Base-by-base conservation (phyloP, 2,329 filamentous ascomycete species). In the Periglandula ipomoeae region DNA sequence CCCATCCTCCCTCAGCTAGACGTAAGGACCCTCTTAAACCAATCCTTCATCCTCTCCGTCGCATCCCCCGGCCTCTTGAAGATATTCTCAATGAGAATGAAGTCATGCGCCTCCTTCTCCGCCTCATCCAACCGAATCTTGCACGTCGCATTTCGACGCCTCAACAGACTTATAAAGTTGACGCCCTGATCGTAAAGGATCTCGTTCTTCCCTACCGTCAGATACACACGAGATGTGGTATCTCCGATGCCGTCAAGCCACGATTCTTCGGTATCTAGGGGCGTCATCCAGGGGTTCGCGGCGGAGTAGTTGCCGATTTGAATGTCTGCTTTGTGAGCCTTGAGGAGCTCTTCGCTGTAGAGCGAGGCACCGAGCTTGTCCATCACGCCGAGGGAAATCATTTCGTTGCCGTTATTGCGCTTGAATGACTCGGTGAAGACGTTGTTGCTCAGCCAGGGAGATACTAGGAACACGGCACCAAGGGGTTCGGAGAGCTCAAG, bases 161-260 rank as follows among this genome's bases (percentile, higher is more conserved):
- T 51, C 15, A 67, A 44, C 2, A 51, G 52, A 26, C 61, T 55
- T 2, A 56, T 57, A 15, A 64, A 52, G 8, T 46, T 44, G 5
- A 60, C 51, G 7, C 56, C 58, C 3, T 67, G 59, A 15, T 66
- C 64, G 11, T 56, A 48, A 20, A 67, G 49, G 0, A 64, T 46
- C 46, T 68, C 65, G 15, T 60, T 56, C 49, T 59, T 57, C 0
- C 65, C 65, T 1, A 56, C 59, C 0, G 63, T 65, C 23, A 68
- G 54, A 50, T 66, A 65, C 3, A 68, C 32, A n/a, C 47, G 52
- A 20, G 48, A 48, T 0, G 57, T 51, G 8, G 59, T 51, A 3
- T 32, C 42, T 0, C 52, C 54, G 19, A 65, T 48, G 10, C 60
- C 60, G 8, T 53, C 48, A 1, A 64, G 55, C 63, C 63, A 67